Conservation (phyloP, 306 rosid genomes). For the Dicorynia guianensis region DNA sequence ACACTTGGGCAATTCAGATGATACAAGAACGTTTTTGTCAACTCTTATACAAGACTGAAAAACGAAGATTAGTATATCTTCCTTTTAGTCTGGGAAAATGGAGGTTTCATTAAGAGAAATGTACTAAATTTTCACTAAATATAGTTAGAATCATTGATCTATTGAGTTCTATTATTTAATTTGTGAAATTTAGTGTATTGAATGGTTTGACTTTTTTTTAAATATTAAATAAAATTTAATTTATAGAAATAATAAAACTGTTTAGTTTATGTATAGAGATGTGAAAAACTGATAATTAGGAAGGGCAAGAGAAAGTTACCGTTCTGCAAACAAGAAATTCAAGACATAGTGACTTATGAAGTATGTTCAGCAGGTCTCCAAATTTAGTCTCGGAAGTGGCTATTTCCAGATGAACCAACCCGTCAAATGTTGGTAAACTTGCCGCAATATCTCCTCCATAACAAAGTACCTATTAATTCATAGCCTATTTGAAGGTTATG, state of each 20-base stretch:
- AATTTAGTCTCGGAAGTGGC: neutral
- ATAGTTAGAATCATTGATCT: no score
- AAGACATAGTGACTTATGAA: neutral
- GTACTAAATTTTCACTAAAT: no score
- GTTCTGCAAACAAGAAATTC: neutral
- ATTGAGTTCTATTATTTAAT: no score
- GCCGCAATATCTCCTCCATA: neutral
- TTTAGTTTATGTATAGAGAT: no score
- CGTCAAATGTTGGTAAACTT: neutral
- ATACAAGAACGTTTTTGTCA: neutral
- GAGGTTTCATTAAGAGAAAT: no score
- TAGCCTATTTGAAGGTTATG: neutral
- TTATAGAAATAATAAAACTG: no score
- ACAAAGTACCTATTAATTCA: neutral
- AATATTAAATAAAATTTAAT: no score
- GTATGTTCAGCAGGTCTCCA: neutral
- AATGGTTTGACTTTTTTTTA: no score
- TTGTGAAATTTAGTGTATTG: no score
- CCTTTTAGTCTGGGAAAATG: no score
- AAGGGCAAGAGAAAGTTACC: neutral
- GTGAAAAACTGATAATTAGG: no score
- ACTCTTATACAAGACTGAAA: neutral
- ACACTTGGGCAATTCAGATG: neutral
- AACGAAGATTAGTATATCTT: no score
- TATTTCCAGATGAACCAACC: neutral